phyloP scores from a whole-genome alignment of 345 rosid genomes.

The Excoecaria agallocha region DNA sequence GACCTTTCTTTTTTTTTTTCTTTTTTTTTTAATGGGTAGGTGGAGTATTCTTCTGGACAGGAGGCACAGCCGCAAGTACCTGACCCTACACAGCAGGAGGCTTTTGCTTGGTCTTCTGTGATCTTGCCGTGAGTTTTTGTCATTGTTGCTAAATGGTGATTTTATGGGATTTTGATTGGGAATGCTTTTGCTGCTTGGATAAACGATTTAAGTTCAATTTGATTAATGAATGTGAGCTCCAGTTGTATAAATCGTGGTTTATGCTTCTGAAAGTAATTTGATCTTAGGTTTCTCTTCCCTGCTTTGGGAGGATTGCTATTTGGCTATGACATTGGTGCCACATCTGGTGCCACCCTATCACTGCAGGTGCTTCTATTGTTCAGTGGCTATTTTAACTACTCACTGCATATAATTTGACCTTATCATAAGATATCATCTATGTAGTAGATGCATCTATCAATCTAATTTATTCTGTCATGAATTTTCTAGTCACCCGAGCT shows the following conservation, averaged over 20 bases:
- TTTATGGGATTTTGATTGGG: not conserved
- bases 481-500: slow-evolving; percentile 65
- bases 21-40: slow-evolving; percentile 32
- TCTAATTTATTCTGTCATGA: slow-evolving; percentile 23
- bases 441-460: not conserved
- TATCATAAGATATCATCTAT: not conserved
- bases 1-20: not conserved
- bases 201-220: not conserved
- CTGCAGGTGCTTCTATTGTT: slow-evolving; percentile 53
- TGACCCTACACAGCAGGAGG: slow-evolving; percentile 47
- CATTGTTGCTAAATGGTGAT: not conserved
- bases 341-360: slow-evolving; percentile 86
- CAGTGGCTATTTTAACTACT: not conserved
- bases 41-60: slow-evolving; percentile 50
- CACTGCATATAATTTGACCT: not conserved
- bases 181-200: not conserved
- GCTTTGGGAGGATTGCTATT: slow-evolving; percentile 87
- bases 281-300: slow-evolving; percentile 79
- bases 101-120: slow-evolving; percentile 83
- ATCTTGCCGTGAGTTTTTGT: slow-evolving; percentile 68
- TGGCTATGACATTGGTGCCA: slow-evolving; percentile 98
- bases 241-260: not conserved
- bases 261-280: slow-evolving; percentile 11
- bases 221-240: not conserved
- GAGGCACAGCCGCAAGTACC: slow-evolving; percentile 45